These are phyloP conservation scores for Zasmidium citrigriseum DNA, from an alignment of 2,329 filamentous ascomycete genomes.

Conservation along the genomic window DNA sequence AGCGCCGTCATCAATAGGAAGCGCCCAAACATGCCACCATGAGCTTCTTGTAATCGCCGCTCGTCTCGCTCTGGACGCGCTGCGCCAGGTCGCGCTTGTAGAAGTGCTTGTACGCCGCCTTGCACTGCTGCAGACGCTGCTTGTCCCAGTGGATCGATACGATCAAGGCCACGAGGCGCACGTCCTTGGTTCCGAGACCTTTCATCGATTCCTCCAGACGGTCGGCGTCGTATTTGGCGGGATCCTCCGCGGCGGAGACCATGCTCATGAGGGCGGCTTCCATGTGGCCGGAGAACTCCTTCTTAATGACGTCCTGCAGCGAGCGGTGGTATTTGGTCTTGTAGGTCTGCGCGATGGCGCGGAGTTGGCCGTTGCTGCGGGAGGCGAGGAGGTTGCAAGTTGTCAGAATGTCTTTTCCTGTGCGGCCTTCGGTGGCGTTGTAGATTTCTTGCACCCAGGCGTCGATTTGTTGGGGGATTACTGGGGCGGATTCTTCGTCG, in stretches of 20 bases:
- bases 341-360: slow-evolving; percentile 77
- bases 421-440: slow-evolving; percentile 69
- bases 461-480: slow-evolving; percentile 72
- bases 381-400: slow-evolving; percentile 77
- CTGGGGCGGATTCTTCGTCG: slow-evolving; percentile 74
- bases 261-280: slow-evolving; percentile 78
- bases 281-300: slow-evolving; percentile 92
- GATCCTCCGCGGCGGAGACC: slow-evolving; percentile 74
- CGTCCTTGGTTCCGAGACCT: slow-evolving; percentile 83
- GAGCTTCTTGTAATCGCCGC: slow-evolving; percentile 74
- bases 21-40: slow-evolving; percentile 60
- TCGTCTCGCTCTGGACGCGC: slow-evolving; percentile 76
- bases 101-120: slow-evolving; percentile 71
- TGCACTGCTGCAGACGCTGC: slow-evolving; percentile 72
- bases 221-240: slow-evolving; percentile 78
- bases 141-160: slow-evolving; percentile 83
- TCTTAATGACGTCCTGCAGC: slow-evolving; percentile 73
- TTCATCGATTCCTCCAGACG: slow-evolving; percentile 86
- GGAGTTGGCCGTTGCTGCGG: slow-evolving; percentile 78
- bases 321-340: slow-evolving; percentile 68
- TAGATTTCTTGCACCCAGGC: slow-evolving; percentile 76
- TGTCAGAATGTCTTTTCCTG: slow-evolving; percentile 66
- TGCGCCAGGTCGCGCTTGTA: slow-evolving; percentile 68
- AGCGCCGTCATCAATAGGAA: background rate
- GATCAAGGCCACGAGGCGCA: slow-evolving; percentile 73